Conservation (phyloP, 2,329 filamentous ascomycete genomes). For the Cryphonectria carpinicola region DNA sequence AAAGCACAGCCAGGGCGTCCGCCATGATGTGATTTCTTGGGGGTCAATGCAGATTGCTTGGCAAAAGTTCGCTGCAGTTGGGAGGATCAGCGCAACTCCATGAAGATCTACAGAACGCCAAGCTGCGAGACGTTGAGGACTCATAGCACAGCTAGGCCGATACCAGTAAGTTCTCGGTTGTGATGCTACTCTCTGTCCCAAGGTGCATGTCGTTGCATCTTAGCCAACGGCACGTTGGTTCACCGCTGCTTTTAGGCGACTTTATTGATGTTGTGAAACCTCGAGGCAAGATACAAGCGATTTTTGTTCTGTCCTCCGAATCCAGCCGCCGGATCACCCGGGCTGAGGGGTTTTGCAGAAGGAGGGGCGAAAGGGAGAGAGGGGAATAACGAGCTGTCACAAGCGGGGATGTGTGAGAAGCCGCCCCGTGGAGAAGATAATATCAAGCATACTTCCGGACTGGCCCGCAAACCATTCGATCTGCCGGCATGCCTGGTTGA, state of each 20-base stretch:
- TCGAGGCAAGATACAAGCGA: background rate
- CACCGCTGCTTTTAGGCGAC: background rate
- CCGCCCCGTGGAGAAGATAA: background rate
- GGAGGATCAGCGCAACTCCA: background rate
- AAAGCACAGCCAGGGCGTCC: background rate
- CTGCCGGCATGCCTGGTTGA: background rate
- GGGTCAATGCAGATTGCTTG: background rate
- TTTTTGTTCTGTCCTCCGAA: too few relatives aligned
- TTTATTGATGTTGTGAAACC: background rate
- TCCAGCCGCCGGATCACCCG: background rate
- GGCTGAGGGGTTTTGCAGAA: too few relatives aligned
- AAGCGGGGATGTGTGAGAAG: background rate
- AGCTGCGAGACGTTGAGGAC: background rate
- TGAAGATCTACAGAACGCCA: background rate
- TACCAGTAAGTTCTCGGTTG: background rate
- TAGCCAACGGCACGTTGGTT: background rate
- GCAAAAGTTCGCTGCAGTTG: background rate
- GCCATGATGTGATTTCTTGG: background rate
- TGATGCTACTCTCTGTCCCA: background rate
- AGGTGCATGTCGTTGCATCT: background rate
- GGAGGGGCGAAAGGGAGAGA: background rate
- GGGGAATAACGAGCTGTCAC: background rate
- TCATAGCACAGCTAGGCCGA: background rate
- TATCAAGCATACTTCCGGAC: background rate
- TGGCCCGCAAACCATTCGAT: background rate